phyloP scores from a whole-genome alignment of 164 flowering plant genomes.

The Akebia trifoliata region DNA sequence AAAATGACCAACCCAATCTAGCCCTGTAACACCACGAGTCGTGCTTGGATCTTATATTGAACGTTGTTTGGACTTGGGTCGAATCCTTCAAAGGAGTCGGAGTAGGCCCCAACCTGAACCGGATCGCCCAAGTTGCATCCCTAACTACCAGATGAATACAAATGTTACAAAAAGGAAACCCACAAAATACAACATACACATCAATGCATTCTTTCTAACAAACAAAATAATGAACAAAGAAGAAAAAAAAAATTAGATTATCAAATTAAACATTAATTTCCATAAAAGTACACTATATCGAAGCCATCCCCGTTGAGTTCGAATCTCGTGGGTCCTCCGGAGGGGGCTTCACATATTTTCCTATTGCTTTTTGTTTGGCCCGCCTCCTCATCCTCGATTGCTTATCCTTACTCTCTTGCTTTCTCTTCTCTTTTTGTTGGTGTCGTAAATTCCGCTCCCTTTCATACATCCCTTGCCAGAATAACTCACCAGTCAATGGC shows the following conservation, averaged over 20 bases:
- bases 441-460: slow-evolving; percentile 57
- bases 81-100: no score
- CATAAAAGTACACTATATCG: slow-evolving; percentile 1
- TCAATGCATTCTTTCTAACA: slow-evolving; percentile 17
- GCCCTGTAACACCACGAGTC: no score
- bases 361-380: slow-evolving; percentile 57
- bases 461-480: slow-evolving; percentile 81
- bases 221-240: slow-evolving; percentile 6
- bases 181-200: slow-evolving; percentile 16
- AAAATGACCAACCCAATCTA: no score
- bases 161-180: slow-evolving; percentile 26
- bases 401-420: slow-evolving; percentile 66
- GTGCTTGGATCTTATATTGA: no score
- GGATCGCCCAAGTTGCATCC: no score
- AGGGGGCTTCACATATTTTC: slow-evolving; percentile 84
- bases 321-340: slow-evolving; percentile 38
- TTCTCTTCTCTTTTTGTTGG: slow-evolving; percentile 58
- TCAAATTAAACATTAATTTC: slow-evolving; percentile 17
- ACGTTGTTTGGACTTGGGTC: no score
- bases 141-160: slow-evolving; percentile 36
- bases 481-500: slow-evolving; percentile 93
- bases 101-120: no score
- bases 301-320: slow-evolving; percentile 26
- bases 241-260: slow-evolving; percentile 28
- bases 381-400: slow-evolving; percentile 48